Base-by-base conservation (phyloP, 768 basidiomycete genomes). In the Termitomyces sp. region DNA sequence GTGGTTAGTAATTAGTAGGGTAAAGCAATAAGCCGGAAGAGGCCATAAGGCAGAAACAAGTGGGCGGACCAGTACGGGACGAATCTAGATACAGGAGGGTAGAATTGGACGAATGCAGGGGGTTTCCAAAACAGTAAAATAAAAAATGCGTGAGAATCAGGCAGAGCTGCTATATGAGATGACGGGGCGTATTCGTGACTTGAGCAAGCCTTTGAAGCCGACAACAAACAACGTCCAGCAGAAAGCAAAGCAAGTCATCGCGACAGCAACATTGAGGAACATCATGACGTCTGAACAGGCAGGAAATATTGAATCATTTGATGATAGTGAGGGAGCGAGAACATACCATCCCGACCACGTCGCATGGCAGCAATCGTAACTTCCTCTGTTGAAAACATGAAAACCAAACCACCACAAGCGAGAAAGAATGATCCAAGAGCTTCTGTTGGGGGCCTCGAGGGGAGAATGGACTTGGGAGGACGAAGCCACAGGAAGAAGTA, bases 401-500 rank as follows among this genome's bases (percentile, higher is more conserved):
- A 98, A 49, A 86, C 80, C 56, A 98, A 69, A 10, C 96, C 96
- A 45, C 95, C 95, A 54, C 87, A 88, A 7, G 94, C 83, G 49
- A 95, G 77, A 73, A 89, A 90, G 72, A 98, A 91, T 57, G 90
- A 83, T 16, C 88, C 91, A 40, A 98, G 73, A 5, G 89, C 89
- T 75, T 98, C 96, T 0, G 95, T 95, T 0, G 95, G 96, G 5
- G 96, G 96, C 9, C 95, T 85, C 14, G 90, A 92, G 2, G 96
- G 96, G 14, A 92, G 81, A n/a, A 87, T 78, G 2, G 92, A 93
- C 12, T 80, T 79, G 7, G 92, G 89, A 12, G 95, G 95, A 29
- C 80, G 78, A 44, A 95, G 78, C 90, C 90, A 98, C 40, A 96
- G 78, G 83, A 98, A 94, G 75, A 95, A 92, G 69, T 98, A 98